A percentile compares a stretch with the other conserved stretches of the same genome.
Evolutionary conservation across 2,329 filamentous ascomycete species (phyloP).

Genomic region (Xenosphaeropsis pyriputrescens): DNA sequence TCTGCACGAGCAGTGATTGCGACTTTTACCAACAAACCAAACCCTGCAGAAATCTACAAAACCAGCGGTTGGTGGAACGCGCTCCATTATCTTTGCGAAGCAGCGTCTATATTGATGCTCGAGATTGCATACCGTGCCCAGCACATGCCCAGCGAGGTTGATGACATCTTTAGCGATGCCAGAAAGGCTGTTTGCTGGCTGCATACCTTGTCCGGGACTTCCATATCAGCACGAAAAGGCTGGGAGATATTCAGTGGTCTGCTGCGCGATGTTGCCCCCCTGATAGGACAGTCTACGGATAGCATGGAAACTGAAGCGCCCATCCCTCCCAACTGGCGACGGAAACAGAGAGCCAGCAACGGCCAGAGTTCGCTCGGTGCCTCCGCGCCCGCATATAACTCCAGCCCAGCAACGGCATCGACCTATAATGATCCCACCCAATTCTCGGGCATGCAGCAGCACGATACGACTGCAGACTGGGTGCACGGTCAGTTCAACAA

Average conservation of each 20-base stretch:
- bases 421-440: neutral
- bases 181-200: conserved; percentile 12
- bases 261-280: conserved; percentile 8
- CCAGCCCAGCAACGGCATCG: neutral
- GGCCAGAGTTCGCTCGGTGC: neutral
- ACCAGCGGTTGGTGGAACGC: conserved; percentile 11
- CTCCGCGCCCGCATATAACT: neutral
- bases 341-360: neutral
- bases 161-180: conserved; percentile 10
- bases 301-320: conserved; percentile 10
- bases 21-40: conserved; percentile 4
- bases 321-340: conserved; percentile 8
- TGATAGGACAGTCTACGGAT: conserved; percentile 5
- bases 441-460: neutral
- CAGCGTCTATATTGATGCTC: conserved; percentile 11
- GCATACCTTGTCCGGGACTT: conserved; percentile 7
- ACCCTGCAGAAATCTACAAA: conserved; percentile 6
- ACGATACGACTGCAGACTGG: neutral
- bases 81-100: conserved; percentile 13
- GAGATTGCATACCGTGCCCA: conserved; percentile 12
- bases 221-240: conserved; percentile 12
- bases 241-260: conserved; percentile 13
- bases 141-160: conserved; percentile 9
- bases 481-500: neutral
- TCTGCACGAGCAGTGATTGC: conserved; percentile 10